Base-by-base conservation (phyloP, 1,139 yeast genomes). In the Insectozyma bohioensis region DNA sequence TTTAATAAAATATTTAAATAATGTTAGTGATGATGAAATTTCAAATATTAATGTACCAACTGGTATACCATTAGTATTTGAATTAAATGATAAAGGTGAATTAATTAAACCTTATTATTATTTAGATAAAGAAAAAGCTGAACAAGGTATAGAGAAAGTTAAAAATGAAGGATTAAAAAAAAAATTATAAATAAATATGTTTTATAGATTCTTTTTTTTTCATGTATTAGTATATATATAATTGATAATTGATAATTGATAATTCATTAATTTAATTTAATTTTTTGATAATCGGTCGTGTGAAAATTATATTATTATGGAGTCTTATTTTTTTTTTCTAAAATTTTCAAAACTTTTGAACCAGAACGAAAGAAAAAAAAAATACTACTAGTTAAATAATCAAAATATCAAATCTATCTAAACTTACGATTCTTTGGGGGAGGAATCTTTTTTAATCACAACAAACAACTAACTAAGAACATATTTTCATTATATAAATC, bases 41-140 rank as follows among this genome's bases (percentile, higher is more conserved):
- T 73, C 79, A 38, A 65, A 72, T 31, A 71, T 84, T 31, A 82
- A 84, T 51, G 81, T 83, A 8, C 92, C 95, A 2, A 84, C 85
- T 28, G 92, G 88, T 0, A 78, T 84, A 8, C 94, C 94, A 4
- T 60, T 84, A 37, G 75, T 79, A 23, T 62, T 78, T 40, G 81
- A 78, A 41, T 49, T 78, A 23, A 51, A 73, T 42, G 69, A 69
- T 26, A 51, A 63, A 10, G 65, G 78, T 21, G 55, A 60, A 23
- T 64, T 75, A 28, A 51, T 63, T 2, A 61, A 60, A 20, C 67
- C 70, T 28, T 75, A 73, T 49, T 71, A 66, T 41, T 84, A 83
- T 49, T 58, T 84, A 40, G 92, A 84, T 49, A 80, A 84, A n/a
- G 84, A 80, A 45, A 67, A 67, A 40, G 92, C 92, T 0, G 64